A percentile compares a stretch with the other conserved stretches of the same genome.
Conservation (phyloP, 2,329 filamentous ascomycete species). For the Whalleya microplaca region DNA sequence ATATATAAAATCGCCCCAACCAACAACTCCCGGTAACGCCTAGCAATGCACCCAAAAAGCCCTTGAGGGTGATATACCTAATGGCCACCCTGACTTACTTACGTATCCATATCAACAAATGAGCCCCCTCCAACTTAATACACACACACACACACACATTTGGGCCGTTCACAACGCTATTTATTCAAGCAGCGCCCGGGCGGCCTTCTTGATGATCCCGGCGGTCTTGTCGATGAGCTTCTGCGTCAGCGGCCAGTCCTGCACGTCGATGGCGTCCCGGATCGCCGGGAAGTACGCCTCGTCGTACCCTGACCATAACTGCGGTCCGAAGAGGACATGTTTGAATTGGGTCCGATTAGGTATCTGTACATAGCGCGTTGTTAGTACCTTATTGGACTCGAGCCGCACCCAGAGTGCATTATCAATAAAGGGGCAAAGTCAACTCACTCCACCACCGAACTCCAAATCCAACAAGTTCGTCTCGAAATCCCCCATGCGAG, state of each 20-base stretch:
- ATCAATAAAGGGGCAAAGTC: neutral
- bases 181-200: conserved; percentile 25
- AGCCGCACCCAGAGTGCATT: neutral
- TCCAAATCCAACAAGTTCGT: conserved; percentile 79
- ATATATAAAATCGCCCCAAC: no score
- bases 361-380: conserved; percentile 53
- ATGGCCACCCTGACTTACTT: neutral
- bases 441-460: conserved; percentile 72
- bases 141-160: neutral
- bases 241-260: conserved; percentile 72
- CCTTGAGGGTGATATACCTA: neutral
- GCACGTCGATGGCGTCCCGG: conserved; percentile 73
- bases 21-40: conserved; percentile 16
- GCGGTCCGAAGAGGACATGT: conserved; percentile 86
- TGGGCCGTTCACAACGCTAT: neutral
- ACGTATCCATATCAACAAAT: neutral
- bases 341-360: conserved; percentile 92
- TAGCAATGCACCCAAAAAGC: conserved; percentile 23
- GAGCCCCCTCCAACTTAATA: conserved; percentile 1
- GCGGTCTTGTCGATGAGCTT: conserved; percentile 73
- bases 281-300: conserved; percentile 80
- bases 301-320: conserved; percentile 72
- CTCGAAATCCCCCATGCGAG: conserved; percentile 80
- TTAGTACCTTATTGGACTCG: neutral
- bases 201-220: conserved; percentile 54